phyloP scores from a whole-genome alignment of 208 protist species.

The Acanthamoeba triangularis region DNA sequence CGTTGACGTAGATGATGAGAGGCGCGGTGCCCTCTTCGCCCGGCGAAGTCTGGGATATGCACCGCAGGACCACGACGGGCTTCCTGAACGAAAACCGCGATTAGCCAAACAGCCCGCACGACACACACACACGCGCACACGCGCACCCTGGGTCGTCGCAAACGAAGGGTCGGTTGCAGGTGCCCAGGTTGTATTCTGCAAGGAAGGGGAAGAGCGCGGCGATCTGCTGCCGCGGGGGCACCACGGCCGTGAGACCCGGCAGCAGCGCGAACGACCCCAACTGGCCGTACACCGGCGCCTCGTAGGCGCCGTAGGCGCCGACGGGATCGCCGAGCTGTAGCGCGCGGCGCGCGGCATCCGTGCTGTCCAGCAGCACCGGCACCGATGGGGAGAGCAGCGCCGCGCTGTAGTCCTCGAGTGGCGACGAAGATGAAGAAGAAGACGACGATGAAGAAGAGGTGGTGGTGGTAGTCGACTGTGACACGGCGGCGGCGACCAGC shows the following conservation, averaged over 20 bases:
- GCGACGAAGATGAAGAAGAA: neutral
- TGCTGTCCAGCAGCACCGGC: too few species aligned
- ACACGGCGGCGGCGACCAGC: neutral
- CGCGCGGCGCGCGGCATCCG: too few species aligned
- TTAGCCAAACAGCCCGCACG: neutral
- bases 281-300: neutral
- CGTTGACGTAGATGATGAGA: constrained; percentile 29
- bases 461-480: neutral
- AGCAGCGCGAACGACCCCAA: neutral
- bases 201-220: constrained; percentile 7
- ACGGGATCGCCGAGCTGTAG: neutral
- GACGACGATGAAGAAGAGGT: neutral
- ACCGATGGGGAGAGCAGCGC: too few species aligned
- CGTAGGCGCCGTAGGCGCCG: too few species aligned
- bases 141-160: neutral
- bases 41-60: neutral
- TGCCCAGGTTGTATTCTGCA: constrained; percentile 14
- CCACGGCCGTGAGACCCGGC: neutral
- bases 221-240: neutral
- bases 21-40: neutral
- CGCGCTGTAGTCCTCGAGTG: neutral
- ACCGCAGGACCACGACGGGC: neutral
- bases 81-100: neutral
- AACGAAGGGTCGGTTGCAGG: neutral
- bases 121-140: neutral